These are phyloP conservation scores for Saksenaea oblongispora DNA, from an alignment of 371 early-diverging fungal genomes.

Conservation along the genomic window DNA sequence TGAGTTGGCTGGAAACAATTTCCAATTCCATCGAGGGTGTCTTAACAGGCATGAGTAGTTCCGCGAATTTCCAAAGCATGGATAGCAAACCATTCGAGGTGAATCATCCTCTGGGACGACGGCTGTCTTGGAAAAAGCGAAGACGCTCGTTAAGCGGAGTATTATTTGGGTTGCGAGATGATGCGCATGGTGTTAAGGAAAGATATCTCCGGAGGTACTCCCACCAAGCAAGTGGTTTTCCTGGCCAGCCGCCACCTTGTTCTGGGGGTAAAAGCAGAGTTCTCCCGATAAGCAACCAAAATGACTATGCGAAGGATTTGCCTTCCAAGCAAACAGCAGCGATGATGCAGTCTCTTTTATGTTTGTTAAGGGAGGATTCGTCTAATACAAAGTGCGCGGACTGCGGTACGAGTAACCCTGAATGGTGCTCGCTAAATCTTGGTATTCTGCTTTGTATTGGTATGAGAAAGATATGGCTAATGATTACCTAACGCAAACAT, in stretches of 20 bases:
- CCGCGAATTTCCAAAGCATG: slow-evolving; percentile 15
- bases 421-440: slow-evolving; percentile 93
- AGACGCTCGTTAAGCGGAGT: slow-evolving; percentile 16
- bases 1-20: slow-evolving; percentile 69
- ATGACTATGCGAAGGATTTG: neutral
- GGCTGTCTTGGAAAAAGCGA: slow-evolving; percentile 9
- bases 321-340: slow-evolving; percentile 7
- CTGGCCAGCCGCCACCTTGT: slow-evolving; percentile 26
- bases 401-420: slow-evolving; percentile 79
- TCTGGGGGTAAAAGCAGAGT: neutral
- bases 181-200: neutral
- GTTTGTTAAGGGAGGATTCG: slow-evolving; percentile 44
- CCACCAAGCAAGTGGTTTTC: slow-evolving; percentile 17
- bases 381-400: slow-evolving; percentile 83
- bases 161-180: neutral
- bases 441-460: slow-evolving; percentile 95
- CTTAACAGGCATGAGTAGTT: slow-evolving; percentile 61
- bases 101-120: neutral
- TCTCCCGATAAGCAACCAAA: neutral
- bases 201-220: neutral
- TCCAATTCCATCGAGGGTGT: slow-evolving; percentile 71
- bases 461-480: slow-evolving; percentile 19
- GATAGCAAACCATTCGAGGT: too few relatives aligned
- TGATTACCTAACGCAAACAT: neutral
- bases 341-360: slow-evolving; percentile 24